These are phyloP conservation scores for Mycosphaerelloides madeirae DNA, from an alignment of 2,329 filamentous ascomycete genomes.

Conservation along the genomic window DNA sequence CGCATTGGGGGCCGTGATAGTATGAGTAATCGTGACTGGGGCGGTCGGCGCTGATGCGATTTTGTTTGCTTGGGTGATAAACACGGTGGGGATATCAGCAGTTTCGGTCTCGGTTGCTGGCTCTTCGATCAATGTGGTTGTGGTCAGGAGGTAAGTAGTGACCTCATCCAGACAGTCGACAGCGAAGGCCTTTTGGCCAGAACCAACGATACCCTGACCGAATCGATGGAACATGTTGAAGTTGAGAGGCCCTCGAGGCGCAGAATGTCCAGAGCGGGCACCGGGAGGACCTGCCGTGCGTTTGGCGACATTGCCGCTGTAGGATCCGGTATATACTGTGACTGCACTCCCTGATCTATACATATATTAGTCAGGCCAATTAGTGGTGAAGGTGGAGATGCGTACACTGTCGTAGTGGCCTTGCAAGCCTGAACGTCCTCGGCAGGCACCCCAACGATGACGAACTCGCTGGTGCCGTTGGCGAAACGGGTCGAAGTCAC, in stretches of 20 bases:
- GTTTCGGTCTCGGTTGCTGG: constrained; percentile 21
- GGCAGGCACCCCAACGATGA: background rate
- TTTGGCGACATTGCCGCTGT: constrained; percentile 19
- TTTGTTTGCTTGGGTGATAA: constrained; percentile 14
- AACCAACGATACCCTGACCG: constrained; percentile 13
- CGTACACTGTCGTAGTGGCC: constrained; percentile 19
- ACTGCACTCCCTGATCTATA: constrained; percentile 14
- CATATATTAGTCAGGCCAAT: background rate
- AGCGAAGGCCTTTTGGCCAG: constrained; percentile 15
- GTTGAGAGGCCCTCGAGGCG: background rate
- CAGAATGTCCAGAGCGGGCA: background rate
- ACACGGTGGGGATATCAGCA: constrained; percentile 15
- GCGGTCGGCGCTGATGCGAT: constrained; percentile 8
- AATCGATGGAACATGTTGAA: constrained; percentile 14
- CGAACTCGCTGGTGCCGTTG: constrained; percentile 6
- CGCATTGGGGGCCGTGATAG: constrained; percentile 6
- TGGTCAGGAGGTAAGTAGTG: constrained; percentile 21
- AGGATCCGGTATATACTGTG: constrained; percentile 24
- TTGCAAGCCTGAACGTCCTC: constrained; percentile 14
- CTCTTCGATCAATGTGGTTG: constrained; percentile 13
- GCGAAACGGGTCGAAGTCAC: constrained; percentile 10
- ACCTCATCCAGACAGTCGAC: constrained; percentile 23
- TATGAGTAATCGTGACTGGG: constrained; percentile 18
- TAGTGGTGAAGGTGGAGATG: background rate
- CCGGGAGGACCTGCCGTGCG: constrained; percentile 19